Base-by-base conservation (phyloP, 805 yeast genomes). In the Clavispora santaluciae region DNA sequence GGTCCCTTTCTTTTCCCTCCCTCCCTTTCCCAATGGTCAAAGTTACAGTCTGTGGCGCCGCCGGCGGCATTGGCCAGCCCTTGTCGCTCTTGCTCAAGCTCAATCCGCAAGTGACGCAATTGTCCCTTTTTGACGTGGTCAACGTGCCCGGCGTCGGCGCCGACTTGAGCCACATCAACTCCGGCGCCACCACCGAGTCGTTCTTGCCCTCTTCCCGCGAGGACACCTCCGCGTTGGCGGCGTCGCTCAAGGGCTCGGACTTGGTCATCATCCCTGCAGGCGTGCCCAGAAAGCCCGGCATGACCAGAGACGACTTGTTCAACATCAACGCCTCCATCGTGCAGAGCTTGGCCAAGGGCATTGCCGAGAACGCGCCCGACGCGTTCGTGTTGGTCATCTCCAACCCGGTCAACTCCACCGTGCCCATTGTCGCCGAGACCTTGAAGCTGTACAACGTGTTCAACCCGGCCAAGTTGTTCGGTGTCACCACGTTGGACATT, bases 31-130 rank as follows among this genome's bases (percentile, higher is more conserved):
- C 16, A 33, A 69, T 69, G 74, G 73, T 69, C 42, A 88, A 87
- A 72, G 95, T 86, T 40, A 76, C 95, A 42, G 89, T 88, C 45
- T 73, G 83, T 40, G 96, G 96, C 50, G 96, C 96, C 43, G 89
- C 91, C 40, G 95, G 95, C 55, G 96, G 96, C 46, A 88, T 88
- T 59, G 96, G 96, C 41, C 96, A 89, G 72, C 95, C 96, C 33
- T 73, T 88, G 46, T 86, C 95, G 11, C 77, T 89, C 41, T 73
- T 88, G 48, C 71, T 88, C 53, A 88, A 88, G 65, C 69, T 87
- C 45, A 78, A 80, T 53, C 79, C 78, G 29, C 70, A 73, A 40
- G 74, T 82, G 36, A 70, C 73, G 45, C 80, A 82, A 53, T 72
- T 88, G 53, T 79, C 95, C 5, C 73, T 88, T 43, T 88, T 79